Percentiles rank a stretch among this genome's conserved stretches.
Evolutionary conservation across 2,329 filamentous ascomycete genomes (phyloP).

Genomic region (Penicillium corylophilum): DNA sequence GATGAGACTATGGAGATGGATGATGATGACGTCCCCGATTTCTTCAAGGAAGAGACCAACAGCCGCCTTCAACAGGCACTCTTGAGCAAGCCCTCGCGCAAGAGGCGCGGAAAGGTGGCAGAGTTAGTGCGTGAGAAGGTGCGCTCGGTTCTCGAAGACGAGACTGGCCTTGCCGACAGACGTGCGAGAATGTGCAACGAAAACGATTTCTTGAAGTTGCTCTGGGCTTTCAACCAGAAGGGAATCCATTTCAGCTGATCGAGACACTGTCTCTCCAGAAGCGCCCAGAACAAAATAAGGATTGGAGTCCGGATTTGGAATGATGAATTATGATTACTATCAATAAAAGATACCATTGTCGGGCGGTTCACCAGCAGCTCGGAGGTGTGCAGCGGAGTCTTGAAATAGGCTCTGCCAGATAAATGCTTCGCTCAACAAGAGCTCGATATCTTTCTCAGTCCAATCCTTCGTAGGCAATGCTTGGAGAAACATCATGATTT

Average conservation of each 20-base stretch:
- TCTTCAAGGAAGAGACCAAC: conserved; percentile 67
- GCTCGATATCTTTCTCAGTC: conserved; percentile 97
- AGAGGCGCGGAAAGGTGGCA: conserved; percentile 75
- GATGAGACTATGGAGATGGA: conserved; percentile 54
- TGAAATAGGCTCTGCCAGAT: conserved; percentile 99
- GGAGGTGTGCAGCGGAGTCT: conserved; percentile 84
- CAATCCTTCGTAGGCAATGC: conserved; percentile 87
- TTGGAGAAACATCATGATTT: conserved; percentile 99
- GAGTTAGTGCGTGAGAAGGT: conserved; percentile 86
- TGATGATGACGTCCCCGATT: conserved; percentile 67
- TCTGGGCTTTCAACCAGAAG: conserved; percentile 84
- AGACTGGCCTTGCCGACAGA: conserved; percentile 77
- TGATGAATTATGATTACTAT: conserved; percentile 36
- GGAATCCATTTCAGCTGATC: conserved; percentile 82
- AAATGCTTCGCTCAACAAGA: conserved; percentile 92
- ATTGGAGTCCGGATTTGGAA: conserved; percentile 17
- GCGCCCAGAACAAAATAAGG: conserved; percentile 2
- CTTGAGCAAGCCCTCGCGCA: conserved; percentile 54
- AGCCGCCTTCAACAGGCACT: conserved; percentile 41
- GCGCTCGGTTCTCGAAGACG: conserved; percentile 75
- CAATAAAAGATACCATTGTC: conserved; percentile 37
- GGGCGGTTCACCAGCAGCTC: conserved; percentile 35
- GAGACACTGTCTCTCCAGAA: conserved; percentile 7
- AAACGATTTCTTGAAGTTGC: conserved; percentile 80
- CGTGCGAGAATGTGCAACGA: conserved; percentile 85